Evolutionary conservation across 2,329 filamentous ascomycete species (phyloP), one percentile per base, ranked within the genome.

Genomic region (Colletotrichum australisinense): DNA sequence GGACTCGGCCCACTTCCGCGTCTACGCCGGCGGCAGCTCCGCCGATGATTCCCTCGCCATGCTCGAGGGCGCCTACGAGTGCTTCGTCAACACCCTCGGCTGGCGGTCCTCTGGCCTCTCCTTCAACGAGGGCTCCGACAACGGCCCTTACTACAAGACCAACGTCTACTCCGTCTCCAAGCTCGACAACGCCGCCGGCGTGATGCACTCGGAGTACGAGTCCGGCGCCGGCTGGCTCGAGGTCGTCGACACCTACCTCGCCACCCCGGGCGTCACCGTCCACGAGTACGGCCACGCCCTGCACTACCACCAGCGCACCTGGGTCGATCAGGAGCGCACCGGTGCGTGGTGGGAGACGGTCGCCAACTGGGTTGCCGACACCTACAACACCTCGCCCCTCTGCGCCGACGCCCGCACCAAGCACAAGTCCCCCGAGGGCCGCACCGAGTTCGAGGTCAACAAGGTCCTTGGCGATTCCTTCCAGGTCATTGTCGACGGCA

Each of bases 291-390:
- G 86, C 0, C 87, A 88, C 74, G 86, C 81, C 0, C 77, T 88
- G 73, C 85, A 86, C 22, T 88, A 87, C 69, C 81, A 83, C 19
- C 84, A 84, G 71, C 77, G 80, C 5, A 81, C 80, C 9, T 86
- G 85, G 85, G 81, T 88, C 3, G 78, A 86, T 65, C 86, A 88
- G 71, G 77, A 75, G 1, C 79, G 81, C 2, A 88, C 86, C 1
- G 86, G 86, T 0, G 85, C 86, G 4, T 88, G 86, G 86, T 87
- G 85, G 85, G 87, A 88, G 78, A 84, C 86, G 1, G 78, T 88
- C 0, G 86, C 86, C 49, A 86, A 88, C 73, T 88, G 83, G 79
- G 81, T 88, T 5, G 85, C 86, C 4, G 86, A 88, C 69, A 85
- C 83, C 0, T 88, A 85, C 78, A 80, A 84, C 68, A 87, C 86